Base-by-base conservation (phyloP, 805 yeast species). In the Barnettozyma sucrosica region DNA sequence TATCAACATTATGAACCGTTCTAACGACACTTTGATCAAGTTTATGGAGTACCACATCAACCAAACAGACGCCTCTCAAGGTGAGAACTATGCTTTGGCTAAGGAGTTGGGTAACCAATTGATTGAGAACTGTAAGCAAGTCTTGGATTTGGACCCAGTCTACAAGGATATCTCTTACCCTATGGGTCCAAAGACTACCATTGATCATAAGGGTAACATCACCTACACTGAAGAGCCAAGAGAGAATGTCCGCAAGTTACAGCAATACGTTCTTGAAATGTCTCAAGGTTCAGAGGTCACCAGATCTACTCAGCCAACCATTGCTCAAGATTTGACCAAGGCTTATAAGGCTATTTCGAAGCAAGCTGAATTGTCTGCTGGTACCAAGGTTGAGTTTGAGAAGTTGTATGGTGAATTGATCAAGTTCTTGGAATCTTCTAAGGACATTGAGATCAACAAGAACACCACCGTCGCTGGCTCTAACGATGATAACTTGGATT, bases 1-100 rank as follows among this genome's bases (percentile, higher is more conserved):
- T 69, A 90, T 93, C 62, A 87, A 89, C 67, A 88, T 93, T 66
- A 90, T 93, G 98, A 93, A 93, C 79, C 82, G 98, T 69, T 84
- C 98, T 38, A 89, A 87, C 68, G 96, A 95, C 51, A 81, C 95
- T 41, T 77, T 93, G 63, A 86, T 93, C 61, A 92, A 90, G 63
- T 89, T 92, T 67, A 93, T 93, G 98, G 97, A 93, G 69, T 93
- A 92, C 70, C 81, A 72, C 50, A 67, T 73, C 47, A 65, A 67
- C 50, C 59, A 79, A 66, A 84, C 97, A 42, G 78, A 83, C 48
- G 83, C 77, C 55, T 68, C 74, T 51, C 86, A 86, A 65, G 97
- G 98, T 65, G 95, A 85, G 66, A 90, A 96, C 61, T 93, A 92
- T 70, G 80, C 84, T 65, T 80, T 93, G 58, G 98, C 96, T 46